Evolutionary conservation across 768 basidiomycete genomes (phyloP).

Genomic region (Rhodosporidiobolus odoratus): DNA sequence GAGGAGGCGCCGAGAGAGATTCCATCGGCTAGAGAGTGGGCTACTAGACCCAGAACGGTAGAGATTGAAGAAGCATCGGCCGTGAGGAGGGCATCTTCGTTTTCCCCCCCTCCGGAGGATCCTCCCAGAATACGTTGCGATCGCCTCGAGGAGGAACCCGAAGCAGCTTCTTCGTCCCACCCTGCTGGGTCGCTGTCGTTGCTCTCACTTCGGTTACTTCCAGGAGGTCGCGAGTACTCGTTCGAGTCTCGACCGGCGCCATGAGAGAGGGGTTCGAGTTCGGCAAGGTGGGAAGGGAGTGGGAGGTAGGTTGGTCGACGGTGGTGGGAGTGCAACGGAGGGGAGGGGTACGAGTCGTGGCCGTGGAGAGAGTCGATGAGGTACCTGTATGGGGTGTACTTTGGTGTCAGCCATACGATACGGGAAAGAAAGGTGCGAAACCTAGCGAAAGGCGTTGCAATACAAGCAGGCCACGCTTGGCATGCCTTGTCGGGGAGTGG

Average conservation of each 20-base stretch:
- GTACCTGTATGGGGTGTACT: constrained; percentile 47
- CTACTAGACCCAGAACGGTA: constrained; percentile 74
- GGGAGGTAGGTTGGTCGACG: constrained; percentile 42
- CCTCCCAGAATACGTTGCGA: too few relatives aligned
- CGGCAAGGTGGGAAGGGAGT: constrained; percentile 43
- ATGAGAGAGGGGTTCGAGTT: constrained; percentile 41
- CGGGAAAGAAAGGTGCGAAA: neutral
- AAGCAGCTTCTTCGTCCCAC: constrained; percentile 31
- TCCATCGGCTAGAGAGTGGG: constrained; percentile 87
- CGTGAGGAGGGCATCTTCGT: constrained; percentile 5
- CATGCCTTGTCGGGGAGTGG: neutral
- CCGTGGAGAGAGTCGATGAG: constrained; percentile 39
- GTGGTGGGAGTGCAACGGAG: neutral
- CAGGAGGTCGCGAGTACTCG: constrained; percentile 17
- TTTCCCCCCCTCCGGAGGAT: constrained; percentile 24
- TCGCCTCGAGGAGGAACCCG: too few relatives aligned
- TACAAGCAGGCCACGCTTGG: neutral
- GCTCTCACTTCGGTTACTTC: neutral
- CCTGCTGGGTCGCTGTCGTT: constrained; percentile 5
- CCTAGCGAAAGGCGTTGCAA: neutral
- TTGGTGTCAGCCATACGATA: constrained; percentile 9
- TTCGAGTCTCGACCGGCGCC: constrained; percentile 55
- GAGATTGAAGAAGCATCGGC: constrained; percentile 53
- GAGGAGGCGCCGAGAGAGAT: constrained; percentile 70
- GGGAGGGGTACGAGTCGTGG: constrained; percentile 23